Conservation (phyloP, 2,329 filamentous ascomycete species). For the Furcasterigmium furcatum region DNA sequence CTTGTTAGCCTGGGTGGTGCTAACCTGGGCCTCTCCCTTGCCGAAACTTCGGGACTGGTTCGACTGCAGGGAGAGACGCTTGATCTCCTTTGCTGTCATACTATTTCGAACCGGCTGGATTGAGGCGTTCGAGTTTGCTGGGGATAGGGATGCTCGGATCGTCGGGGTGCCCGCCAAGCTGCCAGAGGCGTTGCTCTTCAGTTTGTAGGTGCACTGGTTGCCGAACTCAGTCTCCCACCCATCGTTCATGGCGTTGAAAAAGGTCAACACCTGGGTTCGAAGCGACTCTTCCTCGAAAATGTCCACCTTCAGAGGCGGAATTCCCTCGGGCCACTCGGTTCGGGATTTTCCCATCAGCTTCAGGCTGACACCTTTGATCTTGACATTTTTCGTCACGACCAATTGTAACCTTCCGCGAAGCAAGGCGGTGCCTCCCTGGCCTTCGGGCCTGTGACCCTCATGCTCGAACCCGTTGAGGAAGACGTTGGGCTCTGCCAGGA, state of each 20-base stretch:
- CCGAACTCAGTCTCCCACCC: slow-evolving; percentile 59
- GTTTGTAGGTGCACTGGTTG: slow-evolving; percentile 56
- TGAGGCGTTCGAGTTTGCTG: slow-evolving; percentile 24
- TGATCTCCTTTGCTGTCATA: slow-evolving; percentile 48
- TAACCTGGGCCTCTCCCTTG: slow-evolving; percentile 69
- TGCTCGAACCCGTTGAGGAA: slow-evolving; percentile 79
- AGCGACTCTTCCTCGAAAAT: slow-evolving; percentile 81
- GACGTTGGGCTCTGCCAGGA: slow-evolving; percentile 75
- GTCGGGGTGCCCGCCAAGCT: slow-evolving; percentile 29
- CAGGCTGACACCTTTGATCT: slow-evolving; percentile 87
- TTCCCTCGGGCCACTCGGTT: slow-evolving; percentile 96
- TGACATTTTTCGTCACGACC: slow-evolving; percentile 82
- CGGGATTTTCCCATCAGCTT: slow-evolving; percentile 81
- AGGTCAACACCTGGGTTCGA: slow-evolving; percentile 84
- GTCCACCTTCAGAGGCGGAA: slow-evolving; percentile 82
- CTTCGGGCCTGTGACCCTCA: slow-evolving; percentile 45
- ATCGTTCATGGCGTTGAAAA: slow-evolving; percentile 77
- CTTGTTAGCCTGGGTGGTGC: slow-evolving; percentile 54
- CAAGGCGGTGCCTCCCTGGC: slow-evolving; percentile 71
- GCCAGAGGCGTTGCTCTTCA: slow-evolving; percentile 26
- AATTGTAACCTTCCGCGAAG: slow-evolving; percentile 81
- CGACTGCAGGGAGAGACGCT: slow-evolving; percentile 75
- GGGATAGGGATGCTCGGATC: slow-evolving; percentile 25
- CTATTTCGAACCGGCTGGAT: slow-evolving; percentile 18
- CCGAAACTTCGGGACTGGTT: slow-evolving; percentile 82